phyloP scores from a whole-genome alignment of 2,329 filamentous ascomycete species.

The Xylaria sp. region DNA sequence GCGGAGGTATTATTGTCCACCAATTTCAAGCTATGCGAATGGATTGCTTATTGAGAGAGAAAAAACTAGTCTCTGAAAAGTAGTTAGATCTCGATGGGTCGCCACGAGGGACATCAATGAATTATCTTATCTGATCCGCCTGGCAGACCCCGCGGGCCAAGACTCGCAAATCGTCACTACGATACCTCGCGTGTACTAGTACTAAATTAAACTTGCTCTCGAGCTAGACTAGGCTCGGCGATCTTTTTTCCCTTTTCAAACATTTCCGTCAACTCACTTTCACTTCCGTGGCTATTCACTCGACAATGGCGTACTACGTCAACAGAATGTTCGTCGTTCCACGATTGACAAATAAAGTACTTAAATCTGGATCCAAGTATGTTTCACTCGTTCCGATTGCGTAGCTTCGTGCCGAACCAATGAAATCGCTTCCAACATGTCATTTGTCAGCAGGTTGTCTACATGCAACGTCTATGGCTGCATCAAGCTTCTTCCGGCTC shows the following conservation, averaged over 20 bases:
- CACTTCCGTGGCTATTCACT: not conserved
- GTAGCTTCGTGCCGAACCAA: not conserved
- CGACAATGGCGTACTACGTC: not conserved
- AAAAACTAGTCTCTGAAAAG: not conserved
- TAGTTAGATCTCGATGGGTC: not conserved
- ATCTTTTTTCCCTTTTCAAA: not conserved
- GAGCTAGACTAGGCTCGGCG: not conserved
- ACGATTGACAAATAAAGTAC: not conserved
- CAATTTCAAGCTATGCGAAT: not conserved
- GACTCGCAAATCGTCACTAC: not conserved
- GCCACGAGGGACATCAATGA: not conserved
- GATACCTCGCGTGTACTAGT: not conserved
- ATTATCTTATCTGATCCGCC: slow-evolving; percentile 3
- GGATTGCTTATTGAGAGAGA: not conserved
- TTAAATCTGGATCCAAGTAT: not conserved
- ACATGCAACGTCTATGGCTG: not conserved
- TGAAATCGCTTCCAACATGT: not conserved
- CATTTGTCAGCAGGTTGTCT: not conserved
- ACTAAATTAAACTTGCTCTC: not conserved
- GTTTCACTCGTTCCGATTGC: not conserved
- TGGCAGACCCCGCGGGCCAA: not conserved
- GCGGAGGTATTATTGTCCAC: not conserved
- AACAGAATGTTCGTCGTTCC: not conserved
- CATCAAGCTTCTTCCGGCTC: not conserved
- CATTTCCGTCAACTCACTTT: not conserved